Evolutionary conservation across 2,329 filamentous ascomycete genomes (phyloP), one percentile per base, ranked within the genome.

Genomic region (Fusarium brevicatenulatum): DNA sequence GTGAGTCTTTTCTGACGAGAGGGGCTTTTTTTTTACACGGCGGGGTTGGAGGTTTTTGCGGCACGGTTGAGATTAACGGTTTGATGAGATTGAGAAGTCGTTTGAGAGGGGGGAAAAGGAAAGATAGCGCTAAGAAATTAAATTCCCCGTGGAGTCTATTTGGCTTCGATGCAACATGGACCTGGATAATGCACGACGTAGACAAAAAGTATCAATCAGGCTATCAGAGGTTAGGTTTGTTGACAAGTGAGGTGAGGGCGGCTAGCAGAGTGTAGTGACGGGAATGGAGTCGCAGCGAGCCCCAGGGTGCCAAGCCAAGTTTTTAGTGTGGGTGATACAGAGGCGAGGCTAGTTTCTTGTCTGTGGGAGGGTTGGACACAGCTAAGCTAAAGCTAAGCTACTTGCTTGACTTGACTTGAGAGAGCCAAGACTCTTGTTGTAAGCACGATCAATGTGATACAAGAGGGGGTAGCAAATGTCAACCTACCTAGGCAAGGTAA

Each of bases 201-300:
- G 19, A 16, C 25, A 13, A 13, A 47, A 58, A 59, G 18, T 43
- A 57, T 47, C 30, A n/a, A n/a, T n/a, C n/a, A n/a, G n/a, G n/a
- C n/a, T n/a, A 50, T 47, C 30, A 34, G n/a, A 50, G 39, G 16
- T 21, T 15, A 32, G 39, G 25, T 23, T 18, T 18, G n/a, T 44
- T 34, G n/a, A 34, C 21, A 56, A 39, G 44, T 56, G 36, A 39
- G 44, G 40, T 57, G 37, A 42, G 58, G 50, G 32, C 65, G 68
- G 71, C 55, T 76, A 70, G 59, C 46, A 62, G 71, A 62, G 59
- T 67, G 37, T 75, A 70, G 72, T 60, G 52, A 63, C 64, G 72
- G 69, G 39, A 69, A 50, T 49, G 32, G 55, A 39, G 42, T 57
- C 34, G 42, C 37, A 25, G 28, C 37, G n/a, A 39, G 34, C 16